Evolutionary conservation across 768 basidiomycete species (phyloP).

Genomic region (Lentinus tigrinus): DNA sequence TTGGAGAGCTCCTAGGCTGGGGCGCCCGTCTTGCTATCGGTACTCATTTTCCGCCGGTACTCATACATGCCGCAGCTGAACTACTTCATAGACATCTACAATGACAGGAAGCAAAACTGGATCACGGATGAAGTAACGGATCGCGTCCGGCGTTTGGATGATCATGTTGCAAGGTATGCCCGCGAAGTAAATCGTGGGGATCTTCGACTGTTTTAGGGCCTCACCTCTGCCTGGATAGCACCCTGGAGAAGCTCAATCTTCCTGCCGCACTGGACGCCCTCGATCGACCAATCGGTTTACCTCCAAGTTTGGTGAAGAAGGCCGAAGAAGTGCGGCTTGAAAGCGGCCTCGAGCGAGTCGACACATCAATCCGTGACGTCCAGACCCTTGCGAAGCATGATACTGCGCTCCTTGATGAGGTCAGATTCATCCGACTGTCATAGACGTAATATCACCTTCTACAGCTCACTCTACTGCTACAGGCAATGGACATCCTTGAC

Average conservation of each 20-base stretch:
- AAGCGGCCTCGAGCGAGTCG: constrained; percentile 72
- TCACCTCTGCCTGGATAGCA: constrained; percentile 37
- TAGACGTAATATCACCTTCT: neutral
- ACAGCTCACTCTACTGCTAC: neutral
- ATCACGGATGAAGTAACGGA: constrained; percentile 66
- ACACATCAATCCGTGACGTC: constrained; percentile 71
- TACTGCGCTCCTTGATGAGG: constrained; percentile 70
- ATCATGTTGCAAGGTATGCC: constrained; percentile 58
- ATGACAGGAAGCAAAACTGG: constrained; percentile 72
- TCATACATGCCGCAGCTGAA: neutral
- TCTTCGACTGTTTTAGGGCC: neutral
- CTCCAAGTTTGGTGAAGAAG: constrained; percentile 82
- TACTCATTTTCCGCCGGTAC: constrained; percentile 35
- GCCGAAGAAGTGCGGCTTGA: constrained; percentile 81
- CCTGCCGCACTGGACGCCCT: constrained; percentile 87
- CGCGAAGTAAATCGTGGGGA: neutral
- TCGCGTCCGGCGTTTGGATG: constrained; percentile 60
- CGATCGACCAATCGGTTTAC: constrained; percentile 83
- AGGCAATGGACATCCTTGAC: constrained; percentile 92
- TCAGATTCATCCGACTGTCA: constrained; percentile 31
- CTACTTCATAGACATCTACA: constrained; percentile 68
- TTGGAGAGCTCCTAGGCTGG: constrained; percentile 77
- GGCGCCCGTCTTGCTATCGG: constrained; percentile 89
- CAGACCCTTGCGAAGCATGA: constrained; percentile 63
- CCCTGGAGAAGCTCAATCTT: constrained; percentile 69